Base-by-base conservation (phyloP, 208 protist species). In the Acanthamoeba royreba region DNA sequence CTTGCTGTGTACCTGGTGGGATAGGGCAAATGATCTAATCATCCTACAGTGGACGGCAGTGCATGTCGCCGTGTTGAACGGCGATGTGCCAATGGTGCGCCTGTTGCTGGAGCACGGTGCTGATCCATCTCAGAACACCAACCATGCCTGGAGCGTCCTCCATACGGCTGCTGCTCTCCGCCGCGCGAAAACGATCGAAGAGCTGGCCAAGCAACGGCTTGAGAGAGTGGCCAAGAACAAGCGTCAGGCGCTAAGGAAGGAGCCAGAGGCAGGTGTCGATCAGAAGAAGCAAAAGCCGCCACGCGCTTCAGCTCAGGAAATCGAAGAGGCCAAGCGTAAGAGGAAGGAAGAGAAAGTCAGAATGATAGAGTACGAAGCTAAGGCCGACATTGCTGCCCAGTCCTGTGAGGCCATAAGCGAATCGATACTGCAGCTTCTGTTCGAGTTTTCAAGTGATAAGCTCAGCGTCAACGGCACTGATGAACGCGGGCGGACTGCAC, bases 91-190 rank as follows among this genome's bases (percentile, higher is more conserved):
- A 0, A 90, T 90, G 83, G 47, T 42, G n/a, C 83, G 83, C 9
- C 55, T 90, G 28, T 42, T 90, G 55, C 55, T 90, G 25, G 53
- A 90, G 55, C 55, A 90, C 83, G 55, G 55, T 22, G 83, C 83
- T 38, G 83, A 90, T 45, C 74, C 74, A 0, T 85, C 74, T 25
- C 74, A 85, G 74, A 85, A 85, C 43, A 85, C 42, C 43, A 85
- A 85, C 74, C 74, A 85, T 11, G 74, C 74, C 9, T 85, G 74
- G 74, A 85, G 74, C 43, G 74, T 85, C n/a, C 43, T 85, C n/a
- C 74, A 85, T 45, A 85, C 74, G 8, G 74, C 74, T 9, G 74
- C 74, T 1, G 74, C 74, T 11, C 3, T 85, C 43, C 38, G 74
- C 11, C 74, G 74, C 74, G 74, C 74, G 43, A 85, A 85, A 45